Base-by-base conservation (phyloP, 306 rosid species). In the Quercus ilex region DNA sequence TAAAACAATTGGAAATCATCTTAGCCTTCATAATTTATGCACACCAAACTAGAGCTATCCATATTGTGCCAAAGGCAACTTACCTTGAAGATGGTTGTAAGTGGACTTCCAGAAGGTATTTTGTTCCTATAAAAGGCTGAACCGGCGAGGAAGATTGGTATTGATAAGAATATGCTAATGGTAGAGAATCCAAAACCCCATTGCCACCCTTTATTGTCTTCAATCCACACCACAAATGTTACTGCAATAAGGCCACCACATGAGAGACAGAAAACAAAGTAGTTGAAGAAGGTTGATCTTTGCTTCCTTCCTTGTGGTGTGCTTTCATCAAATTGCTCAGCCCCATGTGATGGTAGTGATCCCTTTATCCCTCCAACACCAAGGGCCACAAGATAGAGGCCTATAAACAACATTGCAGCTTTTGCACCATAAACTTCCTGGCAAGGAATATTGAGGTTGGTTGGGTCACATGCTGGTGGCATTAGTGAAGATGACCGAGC, bases 321-420 rank as follows among this genome's bases (percentile, higher is more conserved):
- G 52, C 64, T 74, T 78, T 89, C 96, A 56, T 95, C 94, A 65
- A 95, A 93, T 79, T 95, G 99, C 84, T 93, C 98, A 5, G 97
- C 99, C 10, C 99, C 99, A 49, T 92, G 99, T 11, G 90, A 71
- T 0, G 99, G 88, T 11, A 95, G 77, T 4, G 97, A 92, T 13
- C 99, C 99, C 74, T 95, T 95, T 10, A 95, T 92, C 41, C 99
- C 99, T 74, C 99, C 99, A 51, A 95, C 99, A 15, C 99, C 99
- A 6, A 95, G 79, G 13, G 99, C 98, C 78, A 91, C 98, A 38
- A 95, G 79, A 86, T 95, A 95, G 7, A 95, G 87, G 1, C 98
- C 99, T 10, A n/a, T 13, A 19, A 90, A 95, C 14, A 95, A 51
- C 83, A 92, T 86, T 25, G 91, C 88, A 25, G 88, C 91, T 81